Evolutionary conservation across 495 filamentous ascomycete genomes (phyloP).

Genomic region (Paragyromitra xinjiangensis): DNA sequence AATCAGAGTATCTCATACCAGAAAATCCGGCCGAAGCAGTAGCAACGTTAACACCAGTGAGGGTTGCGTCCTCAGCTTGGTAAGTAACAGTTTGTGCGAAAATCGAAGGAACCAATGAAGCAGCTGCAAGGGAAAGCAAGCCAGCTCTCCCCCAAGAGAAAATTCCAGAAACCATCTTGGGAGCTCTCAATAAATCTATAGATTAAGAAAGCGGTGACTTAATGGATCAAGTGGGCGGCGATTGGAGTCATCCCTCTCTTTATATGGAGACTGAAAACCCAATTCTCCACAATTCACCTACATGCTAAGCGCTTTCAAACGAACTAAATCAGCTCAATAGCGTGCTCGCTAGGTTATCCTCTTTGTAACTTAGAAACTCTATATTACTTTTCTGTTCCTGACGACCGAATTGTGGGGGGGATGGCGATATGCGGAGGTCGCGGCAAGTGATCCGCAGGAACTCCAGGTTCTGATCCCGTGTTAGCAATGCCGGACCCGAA

Average conservation of each 20-base stretch:
- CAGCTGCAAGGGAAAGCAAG: neutral
- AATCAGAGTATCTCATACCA: conserved; percentile 26
- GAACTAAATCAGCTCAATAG: conserved; percentile 20
- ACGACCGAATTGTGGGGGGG: conserved; percentile 2
- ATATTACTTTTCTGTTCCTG: conserved; percentile 35
- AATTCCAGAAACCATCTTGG: conserved; percentile 34
- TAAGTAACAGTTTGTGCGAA: conserved; percentile 50
- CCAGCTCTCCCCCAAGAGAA: conserved; percentile 31
- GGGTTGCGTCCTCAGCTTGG: conserved; percentile 60
- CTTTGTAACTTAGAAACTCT: neutral
- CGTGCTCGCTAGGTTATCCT: neutral
- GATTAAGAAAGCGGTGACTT: conserved; percentile 15
- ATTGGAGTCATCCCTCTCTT: neutral
- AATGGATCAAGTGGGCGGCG: neutral
- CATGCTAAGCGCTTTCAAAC: neutral
- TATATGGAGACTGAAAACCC: neutral
- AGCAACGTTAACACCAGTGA: conserved; percentile 59
- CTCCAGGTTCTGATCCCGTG: conserved; percentile 4
- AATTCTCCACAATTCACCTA: neutral
- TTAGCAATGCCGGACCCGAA: conserved; percentile 7
- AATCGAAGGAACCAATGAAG: conserved; percentile 30
- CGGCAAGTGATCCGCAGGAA: conserved; percentile 36
- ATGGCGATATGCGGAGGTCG: conserved; percentile 19
- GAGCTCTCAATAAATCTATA: conserved; percentile 8
- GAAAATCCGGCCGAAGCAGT: conserved; percentile 58